phyloP scores from a whole-genome alignment of 805 yeast species.

The Starmerella bombicola region DNA sequence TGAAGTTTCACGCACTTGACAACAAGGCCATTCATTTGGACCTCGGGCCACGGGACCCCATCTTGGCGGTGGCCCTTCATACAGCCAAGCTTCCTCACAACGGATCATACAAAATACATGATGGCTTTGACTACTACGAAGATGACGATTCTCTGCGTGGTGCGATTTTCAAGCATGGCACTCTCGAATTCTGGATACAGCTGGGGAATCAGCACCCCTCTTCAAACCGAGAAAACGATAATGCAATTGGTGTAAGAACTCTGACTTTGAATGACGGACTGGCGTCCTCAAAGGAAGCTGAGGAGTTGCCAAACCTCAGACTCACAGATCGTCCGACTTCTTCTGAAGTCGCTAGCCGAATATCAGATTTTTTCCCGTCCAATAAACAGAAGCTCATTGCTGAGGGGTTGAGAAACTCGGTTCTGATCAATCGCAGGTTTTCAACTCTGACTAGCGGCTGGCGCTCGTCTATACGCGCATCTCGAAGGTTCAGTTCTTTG shows the following conservation, averaged over 20 bases:
- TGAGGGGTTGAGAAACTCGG: conserved; percentile 72
- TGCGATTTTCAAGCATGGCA: conserved; percentile 6
- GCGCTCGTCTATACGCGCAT: conserved; percentile 16
- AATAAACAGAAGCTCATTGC: conserved; percentile 59
- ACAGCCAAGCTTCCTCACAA: conserved; percentile 3
- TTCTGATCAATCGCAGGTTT: conserved; percentile 58
- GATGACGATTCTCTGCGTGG: neutral
- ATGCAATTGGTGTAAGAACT: neutral
- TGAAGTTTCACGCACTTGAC: conserved; percentile 5
- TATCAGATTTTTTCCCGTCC: conserved; percentile 85
- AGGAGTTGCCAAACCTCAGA: neutral
- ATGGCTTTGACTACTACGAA: conserved; percentile 7
- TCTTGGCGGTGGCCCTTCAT: neutral
- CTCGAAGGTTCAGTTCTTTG: conserved; percentile 20
- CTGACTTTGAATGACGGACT: neutral
- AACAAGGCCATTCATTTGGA: conserved; percentile 5
- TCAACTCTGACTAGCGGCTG: conserved; percentile 32
- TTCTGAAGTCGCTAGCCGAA: conserved; percentile 75
- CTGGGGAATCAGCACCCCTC: too few species aligned
- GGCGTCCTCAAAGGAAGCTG: neutral
- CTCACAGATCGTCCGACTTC: conserved; percentile 60
- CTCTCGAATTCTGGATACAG: conserved; percentile 12
- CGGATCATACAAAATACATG: conserved; percentile 22
- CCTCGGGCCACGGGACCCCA: neutral
- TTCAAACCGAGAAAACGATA: neutral